A percentile compares a stretch with the other conserved stretches of the same genome.
Conservation (phyloP, 2,329 filamentous ascomycete species). For the Leptographium flavum region DNA sequence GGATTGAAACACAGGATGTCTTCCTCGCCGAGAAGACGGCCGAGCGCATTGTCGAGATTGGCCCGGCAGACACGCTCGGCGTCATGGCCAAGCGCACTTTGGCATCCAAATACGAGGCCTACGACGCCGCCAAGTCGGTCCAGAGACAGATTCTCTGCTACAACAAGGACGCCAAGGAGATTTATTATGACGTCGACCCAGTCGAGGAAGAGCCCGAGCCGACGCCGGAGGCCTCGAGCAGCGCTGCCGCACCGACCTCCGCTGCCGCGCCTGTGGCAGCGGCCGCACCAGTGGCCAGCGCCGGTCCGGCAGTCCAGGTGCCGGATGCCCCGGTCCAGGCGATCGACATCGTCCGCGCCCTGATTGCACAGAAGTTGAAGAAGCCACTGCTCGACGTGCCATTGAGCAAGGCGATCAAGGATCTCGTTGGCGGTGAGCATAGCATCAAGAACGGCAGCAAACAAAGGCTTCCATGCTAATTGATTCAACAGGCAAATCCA, state of each 20-base stretch:
- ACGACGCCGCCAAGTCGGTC: slow-evolving; percentile 91
- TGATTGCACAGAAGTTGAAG: slow-evolving; percentile 97
- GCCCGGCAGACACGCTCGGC: slow-evolving; percentile 89
- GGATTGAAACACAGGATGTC: slow-evolving; percentile 99
- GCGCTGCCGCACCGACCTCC: slow-evolving; percentile 39
- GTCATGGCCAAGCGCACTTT: slow-evolving; percentile 95
- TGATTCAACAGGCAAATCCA: slow-evolving; percentile 66
- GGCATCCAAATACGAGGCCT: slow-evolving; percentile 94
- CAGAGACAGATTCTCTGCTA: slow-evolving; percentile 98
- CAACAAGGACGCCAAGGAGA: slow-evolving; percentile 98
- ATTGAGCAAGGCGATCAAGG: slow-evolving; percentile 93
- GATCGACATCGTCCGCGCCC: slow-evolving; percentile 72
- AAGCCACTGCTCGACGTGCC: slow-evolving; percentile 82
- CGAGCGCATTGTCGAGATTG: slow-evolving; percentile 94
- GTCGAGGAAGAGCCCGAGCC: slow-evolving; percentile 76
- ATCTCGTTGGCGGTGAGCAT: slow-evolving; percentile 79
- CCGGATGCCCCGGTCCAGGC: slow-evolving; percentile 78
- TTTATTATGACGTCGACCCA: slow-evolving; percentile 97
- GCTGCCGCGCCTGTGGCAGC: slow-evolving; percentile 39
- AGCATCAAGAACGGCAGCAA: background rate
- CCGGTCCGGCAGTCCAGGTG: slow-evolving; percentile 77
- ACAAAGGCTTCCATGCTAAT: background rate
- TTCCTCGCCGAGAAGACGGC: slow-evolving; percentile 92
- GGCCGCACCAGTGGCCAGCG: slow-evolving; percentile 44
- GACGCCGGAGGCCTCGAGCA: slow-evolving; percentile 16